These are phyloP conservation scores for Phialophora expanda DNA, from an alignment of 2,329 filamentous ascomycete species.

Conservation along the genomic window DNA sequence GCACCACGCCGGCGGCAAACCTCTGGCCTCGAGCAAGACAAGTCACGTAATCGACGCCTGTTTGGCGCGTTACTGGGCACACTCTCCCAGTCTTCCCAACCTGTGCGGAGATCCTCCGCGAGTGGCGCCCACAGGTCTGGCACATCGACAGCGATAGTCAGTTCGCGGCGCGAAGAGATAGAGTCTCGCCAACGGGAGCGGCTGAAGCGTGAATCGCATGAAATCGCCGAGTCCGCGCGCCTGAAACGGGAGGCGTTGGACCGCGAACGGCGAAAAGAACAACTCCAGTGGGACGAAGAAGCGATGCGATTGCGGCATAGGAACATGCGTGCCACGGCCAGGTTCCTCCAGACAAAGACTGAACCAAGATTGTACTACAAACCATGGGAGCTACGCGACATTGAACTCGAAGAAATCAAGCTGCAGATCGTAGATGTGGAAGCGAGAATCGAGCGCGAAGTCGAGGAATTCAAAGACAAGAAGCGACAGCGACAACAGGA, in stretches of 20 bases:
- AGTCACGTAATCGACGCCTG: conserved; percentile 79
- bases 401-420: conserved; percentile 73
- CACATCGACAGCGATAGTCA: conserved; percentile 61
- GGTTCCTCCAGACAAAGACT: conserved; percentile 72
- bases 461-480: conserved; percentile 63
- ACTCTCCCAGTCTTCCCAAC: conserved; percentile 65
- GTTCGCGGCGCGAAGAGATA: conserved; percentile 72
- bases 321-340: conserved; percentile 72
- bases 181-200: conserved; percentile 81
- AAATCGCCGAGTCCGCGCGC: conserved; percentile 72
- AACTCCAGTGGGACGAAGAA: conserved; percentile 75
- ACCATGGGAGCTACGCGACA: conserved; percentile 74
- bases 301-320: conserved; percentile 63
- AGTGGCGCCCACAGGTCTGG: neutral
- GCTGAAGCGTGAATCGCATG: conserved; percentile 69
- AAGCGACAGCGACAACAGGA: conserved; percentile 26
- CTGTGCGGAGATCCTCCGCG: conserved; percentile 19
- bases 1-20: conserved; percentile 24
- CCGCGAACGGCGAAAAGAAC: conserved; percentile 68
- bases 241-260: conserved; percentile 69
- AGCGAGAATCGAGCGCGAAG: conserved; percentile 67
- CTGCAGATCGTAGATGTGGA: conserved; percentile 71
- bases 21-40: conserved; percentile 68
- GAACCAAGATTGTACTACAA: conserved; percentile 83
- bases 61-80: conserved; percentile 83